phyloP scores from a whole-genome alignment of 192 early-diverging fungal species.

The Thoreauomyces humboldtii region DNA sequence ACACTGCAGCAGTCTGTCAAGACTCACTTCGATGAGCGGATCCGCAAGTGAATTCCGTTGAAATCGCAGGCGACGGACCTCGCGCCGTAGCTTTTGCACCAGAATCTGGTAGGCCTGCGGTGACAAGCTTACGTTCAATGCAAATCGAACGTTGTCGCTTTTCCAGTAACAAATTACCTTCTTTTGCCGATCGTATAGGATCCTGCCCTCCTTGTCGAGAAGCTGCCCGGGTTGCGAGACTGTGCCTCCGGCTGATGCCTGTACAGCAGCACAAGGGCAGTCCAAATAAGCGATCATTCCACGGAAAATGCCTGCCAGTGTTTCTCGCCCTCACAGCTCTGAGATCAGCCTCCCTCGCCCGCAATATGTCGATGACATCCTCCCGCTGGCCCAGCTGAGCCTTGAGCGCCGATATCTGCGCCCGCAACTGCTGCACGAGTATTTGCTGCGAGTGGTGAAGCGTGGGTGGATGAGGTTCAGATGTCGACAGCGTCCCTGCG shows the following conservation, averaged over 20 bases:
- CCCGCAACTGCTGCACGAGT: neutral
- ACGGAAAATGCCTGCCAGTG: too few relatives aligned
- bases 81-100: slow-evolving; percentile 43
- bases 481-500: too few relatives aligned
- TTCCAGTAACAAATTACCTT: slow-evolving; percentile 28
- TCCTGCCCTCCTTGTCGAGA: slow-evolving; percentile 39
- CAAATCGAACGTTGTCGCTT: neutral
- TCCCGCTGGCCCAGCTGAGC: slow-evolving; percentile 15
- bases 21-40: slow-evolving; percentile 45
- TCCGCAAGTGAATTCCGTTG: slow-evolving; percentile 48
- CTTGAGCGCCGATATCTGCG: slow-evolving; percentile 1
- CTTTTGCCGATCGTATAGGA: slow-evolving; percentile 45
- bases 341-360: slow-evolving; percentile 12
- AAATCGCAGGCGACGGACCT: slow-evolving; percentile 44
- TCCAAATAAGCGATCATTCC: too few relatives aligned
- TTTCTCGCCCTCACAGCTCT: neutral
- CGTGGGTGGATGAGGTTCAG: too few relatives aligned
- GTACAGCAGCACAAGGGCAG: too few relatives aligned
- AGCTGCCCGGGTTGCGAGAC: slow-evolving; percentile 18
- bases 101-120: slow-evolving; percentile 51
- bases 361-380: slow-evolving; percentile 2
- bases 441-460: too few relatives aligned
- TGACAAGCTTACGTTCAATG: too few relatives aligned
- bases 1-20: too few relatives aligned
- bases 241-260: slow-evolving; percentile 5